Base-by-base conservation (phyloP, 108 stramenopile genomes). In the Pseudonitzschia multiseries region DNA sequence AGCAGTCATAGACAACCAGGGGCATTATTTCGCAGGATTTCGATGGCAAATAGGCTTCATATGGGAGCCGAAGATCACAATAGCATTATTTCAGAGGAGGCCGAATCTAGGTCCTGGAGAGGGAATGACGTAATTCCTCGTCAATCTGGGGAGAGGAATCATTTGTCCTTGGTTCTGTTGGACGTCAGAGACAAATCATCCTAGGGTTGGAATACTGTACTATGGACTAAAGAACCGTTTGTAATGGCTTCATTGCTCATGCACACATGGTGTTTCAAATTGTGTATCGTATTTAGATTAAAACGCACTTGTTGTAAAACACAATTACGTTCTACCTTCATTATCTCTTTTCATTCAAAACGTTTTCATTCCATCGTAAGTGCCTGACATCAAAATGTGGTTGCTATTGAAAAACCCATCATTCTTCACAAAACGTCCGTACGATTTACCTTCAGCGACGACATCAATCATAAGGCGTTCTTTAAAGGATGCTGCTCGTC, bases 331-430 rank as follows among this genome's bases (percentile, higher is more conserved):
- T 48, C 46, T 48, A 2, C 18, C 12, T 18, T 48, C 46, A 18
- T 10, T 18, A 48, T 2, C 13, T 10, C 18, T 48, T 10, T 18
- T 48, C 13, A 26, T 10, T 56, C 54, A 56, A 24, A 56, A 56
- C 4, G 4, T 24, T 26, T 56, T 26, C 24, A 56, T 56, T 56
- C 54, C 54, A 8, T 56, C 54, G 24, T 56, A 56, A 26, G 54
- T 56, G 5, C 54, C 54, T 9, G 21, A 56, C 10, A 53, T 65
- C 54, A 77, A 63, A 48, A 71, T 65, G 18, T 65, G 48, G 0
- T 66, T 70, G 60, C 77, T 71, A 36, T 72, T 72, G 77, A 78
- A 78, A 54, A 78, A 78, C 21, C 77, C 77, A 27, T 70, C 77
- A 31, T 64, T 71, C 46, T 78, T 72, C 21, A 68, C 71, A 33